These are phyloP conservation scores for Carex scoparia DNA, from an alignment of 176 grass and related monocot species.

Conservation along the genomic window DNA sequence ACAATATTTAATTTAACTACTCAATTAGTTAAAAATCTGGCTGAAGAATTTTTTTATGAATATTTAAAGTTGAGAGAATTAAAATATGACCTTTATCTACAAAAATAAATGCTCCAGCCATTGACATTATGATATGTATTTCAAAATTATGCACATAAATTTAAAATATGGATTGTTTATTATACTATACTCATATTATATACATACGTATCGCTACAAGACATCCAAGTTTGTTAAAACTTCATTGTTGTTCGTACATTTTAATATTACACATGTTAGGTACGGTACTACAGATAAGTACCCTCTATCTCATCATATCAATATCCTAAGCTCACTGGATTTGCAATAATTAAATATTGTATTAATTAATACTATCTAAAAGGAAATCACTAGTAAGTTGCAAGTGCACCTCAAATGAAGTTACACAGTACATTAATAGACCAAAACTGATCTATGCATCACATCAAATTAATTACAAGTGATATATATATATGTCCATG, in stretches of 20 bases:
- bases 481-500: no score
- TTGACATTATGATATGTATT: neutral
- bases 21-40: no score
- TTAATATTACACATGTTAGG: constrained; percentile 16
- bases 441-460: no score
- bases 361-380: neutral
- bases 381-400: no score
- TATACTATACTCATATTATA: neutral
- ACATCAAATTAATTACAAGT: no score
- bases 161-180: neutral
- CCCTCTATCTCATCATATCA: constrained; percentile 1
- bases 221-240: neutral
- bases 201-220: neutral
- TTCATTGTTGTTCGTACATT: neutral
- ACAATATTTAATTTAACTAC: neutral
- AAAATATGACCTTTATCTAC: no score
- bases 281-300: constrained; percentile 4
- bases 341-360: neutral
- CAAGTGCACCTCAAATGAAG: no score
- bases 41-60: no score
- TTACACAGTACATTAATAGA: no score
- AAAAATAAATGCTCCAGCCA: no score
- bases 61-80: no score
- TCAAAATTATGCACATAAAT: neutral
- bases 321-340: constrained; percentile 7